A percentile compares a stretch with the other conserved stretches of the same genome.
phyloP scores from a whole-genome alignment of 106 monocot species.

The Allium sativum region DNA sequence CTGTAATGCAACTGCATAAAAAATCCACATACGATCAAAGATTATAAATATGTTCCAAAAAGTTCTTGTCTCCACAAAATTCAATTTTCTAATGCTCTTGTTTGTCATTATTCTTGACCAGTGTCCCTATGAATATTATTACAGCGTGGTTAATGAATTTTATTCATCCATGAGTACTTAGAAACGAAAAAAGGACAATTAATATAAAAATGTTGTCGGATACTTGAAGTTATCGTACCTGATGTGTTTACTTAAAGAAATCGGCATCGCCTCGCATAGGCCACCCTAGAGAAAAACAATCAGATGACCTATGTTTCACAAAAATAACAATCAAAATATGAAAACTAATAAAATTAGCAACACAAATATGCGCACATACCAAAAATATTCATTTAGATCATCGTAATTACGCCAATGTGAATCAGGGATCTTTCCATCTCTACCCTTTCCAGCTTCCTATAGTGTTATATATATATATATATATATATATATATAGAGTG shows the following conservation, averaged over 20 bases:
- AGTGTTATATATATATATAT: too few species aligned
- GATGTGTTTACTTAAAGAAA: conserved; percentile 67
- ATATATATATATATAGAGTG: too few species aligned
- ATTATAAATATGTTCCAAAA: conserved; percentile 98
- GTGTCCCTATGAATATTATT: conserved; percentile 18
- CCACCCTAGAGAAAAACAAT: conserved; percentile 98
- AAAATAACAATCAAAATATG: neutral
- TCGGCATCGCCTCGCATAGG: conserved; percentile 92
- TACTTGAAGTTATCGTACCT: conserved; percentile 45
- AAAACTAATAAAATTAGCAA: neutral
- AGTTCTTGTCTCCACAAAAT: conserved; percentile 92
- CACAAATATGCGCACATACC: conserved; percentile 26
- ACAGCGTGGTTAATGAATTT: too few species aligned
- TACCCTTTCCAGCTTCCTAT: conserved; percentile 84
- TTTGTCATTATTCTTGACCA: conserved; percentile 17
- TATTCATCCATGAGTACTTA: conserved; percentile 1
- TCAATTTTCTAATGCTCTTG: conserved; percentile 72
- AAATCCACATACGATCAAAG: conserved; percentile 98
- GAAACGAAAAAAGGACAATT: neutral
- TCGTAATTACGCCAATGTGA: conserved; percentile 97
- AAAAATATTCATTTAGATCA: conserved; percentile 98
- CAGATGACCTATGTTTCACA: conserved; percentile 47
- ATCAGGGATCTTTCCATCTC: conserved; percentile 80
- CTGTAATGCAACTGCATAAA: conserved; percentile 76
- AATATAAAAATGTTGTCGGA: neutral